Evolutionary conservation across 805 yeast species (phyloP).

Genomic region (Hanseniaspora singularis): DNA sequence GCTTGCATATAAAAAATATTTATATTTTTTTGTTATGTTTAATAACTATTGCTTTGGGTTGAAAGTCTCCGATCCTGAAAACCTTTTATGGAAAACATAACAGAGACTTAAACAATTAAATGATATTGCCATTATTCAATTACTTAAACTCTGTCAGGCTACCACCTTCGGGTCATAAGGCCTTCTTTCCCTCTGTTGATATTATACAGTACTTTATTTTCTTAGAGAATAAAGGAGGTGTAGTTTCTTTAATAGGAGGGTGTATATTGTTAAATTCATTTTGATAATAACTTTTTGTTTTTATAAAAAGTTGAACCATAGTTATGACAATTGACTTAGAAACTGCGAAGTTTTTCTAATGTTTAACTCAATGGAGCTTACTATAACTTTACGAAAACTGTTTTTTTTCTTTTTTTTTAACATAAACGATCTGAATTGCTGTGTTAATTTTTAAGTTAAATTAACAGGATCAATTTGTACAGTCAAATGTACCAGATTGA

Average conservation of each 20-base stretch:
- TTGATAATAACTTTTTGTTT: constrained; percentile 12
- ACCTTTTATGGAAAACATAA: constrained; percentile 48
- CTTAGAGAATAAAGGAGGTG: not conserved
- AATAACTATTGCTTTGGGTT: constrained; percentile 47
- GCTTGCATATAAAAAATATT: constrained; percentile 35
- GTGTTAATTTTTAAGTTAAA: not conserved
- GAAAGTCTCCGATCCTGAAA: constrained; percentile 72
- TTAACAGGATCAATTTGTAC: constrained; percentile 36
- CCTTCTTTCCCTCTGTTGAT: constrained; percentile 15
- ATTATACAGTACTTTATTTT: constrained; percentile 8
- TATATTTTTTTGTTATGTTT: constrained; percentile 26
- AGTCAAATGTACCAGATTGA: constrained; percentile 58
- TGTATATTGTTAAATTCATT: constrained; percentile 15
- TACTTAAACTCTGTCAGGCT: constrained; percentile 14
- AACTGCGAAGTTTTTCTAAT: constrained; percentile 18
- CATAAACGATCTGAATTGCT: constrained; percentile 6
- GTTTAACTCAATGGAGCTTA: constrained; percentile 78
- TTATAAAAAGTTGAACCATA: constrained; percentile 41
- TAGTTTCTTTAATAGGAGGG: constrained; percentile 2
- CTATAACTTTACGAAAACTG: constrained; percentile 45
- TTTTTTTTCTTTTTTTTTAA: constrained; percentile 21
- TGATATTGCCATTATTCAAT: constrained; percentile 16
- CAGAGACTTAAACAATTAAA: constrained; percentile 31
- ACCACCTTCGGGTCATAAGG: not conserved
- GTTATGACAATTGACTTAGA: constrained; percentile 53